A percentile compares a stretch with the other conserved stretches of the same genome.
Conservation (phyloP, 2,329 filamentous ascomycete genomes). For the Davidsoniella neocaledoniae region DNA sequence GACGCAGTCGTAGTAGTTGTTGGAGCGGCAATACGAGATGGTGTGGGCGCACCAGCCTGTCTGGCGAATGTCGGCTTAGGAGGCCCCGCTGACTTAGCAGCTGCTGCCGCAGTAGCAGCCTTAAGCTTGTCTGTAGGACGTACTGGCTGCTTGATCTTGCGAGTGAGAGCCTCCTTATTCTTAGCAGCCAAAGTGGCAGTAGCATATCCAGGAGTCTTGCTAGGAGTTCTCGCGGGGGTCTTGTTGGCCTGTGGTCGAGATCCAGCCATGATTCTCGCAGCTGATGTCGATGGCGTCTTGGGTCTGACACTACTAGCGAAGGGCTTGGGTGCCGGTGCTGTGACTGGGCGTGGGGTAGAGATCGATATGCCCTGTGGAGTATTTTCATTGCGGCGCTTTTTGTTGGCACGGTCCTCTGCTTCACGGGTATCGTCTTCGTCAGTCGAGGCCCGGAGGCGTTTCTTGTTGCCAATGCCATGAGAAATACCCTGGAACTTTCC, state of each 20-base stretch:
- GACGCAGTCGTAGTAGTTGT: neutral
- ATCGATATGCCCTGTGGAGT: constrained; percentile 35
- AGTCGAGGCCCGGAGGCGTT: constrained; percentile 40
- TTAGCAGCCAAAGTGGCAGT: constrained; percentile 9
- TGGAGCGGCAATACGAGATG: neutral
- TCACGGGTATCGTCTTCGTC: constrained; percentile 37
- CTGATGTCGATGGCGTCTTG: constrained; percentile 3
- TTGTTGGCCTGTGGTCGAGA: neutral
- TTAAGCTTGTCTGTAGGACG: constrained; percentile 11
- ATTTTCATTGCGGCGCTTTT: constrained; percentile 38
- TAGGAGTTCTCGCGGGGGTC: neutral
- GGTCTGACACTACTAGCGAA: constrained; percentile 9
- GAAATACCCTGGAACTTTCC: constrained; percentile 29
- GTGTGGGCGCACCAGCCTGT: neutral
- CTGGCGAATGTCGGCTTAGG: too few relatives aligned
- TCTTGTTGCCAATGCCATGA: constrained; percentile 50
- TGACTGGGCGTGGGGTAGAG: constrained; percentile 26
- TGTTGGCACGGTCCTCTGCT: constrained; percentile 37
- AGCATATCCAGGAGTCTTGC: constrained; percentile 4
- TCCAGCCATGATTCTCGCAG: neutral
- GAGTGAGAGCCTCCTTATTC: constrained; percentile 7
- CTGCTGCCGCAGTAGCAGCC: neutral
- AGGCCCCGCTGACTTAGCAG: neutral
- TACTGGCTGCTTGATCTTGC: constrained; percentile 12
- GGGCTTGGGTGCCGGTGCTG: constrained; percentile 16